Evolutionary conservation across 306 rosid species (phyloP), one percentile per base, ranked within the genome.

Genomic region (Quercus rubra): DNA sequence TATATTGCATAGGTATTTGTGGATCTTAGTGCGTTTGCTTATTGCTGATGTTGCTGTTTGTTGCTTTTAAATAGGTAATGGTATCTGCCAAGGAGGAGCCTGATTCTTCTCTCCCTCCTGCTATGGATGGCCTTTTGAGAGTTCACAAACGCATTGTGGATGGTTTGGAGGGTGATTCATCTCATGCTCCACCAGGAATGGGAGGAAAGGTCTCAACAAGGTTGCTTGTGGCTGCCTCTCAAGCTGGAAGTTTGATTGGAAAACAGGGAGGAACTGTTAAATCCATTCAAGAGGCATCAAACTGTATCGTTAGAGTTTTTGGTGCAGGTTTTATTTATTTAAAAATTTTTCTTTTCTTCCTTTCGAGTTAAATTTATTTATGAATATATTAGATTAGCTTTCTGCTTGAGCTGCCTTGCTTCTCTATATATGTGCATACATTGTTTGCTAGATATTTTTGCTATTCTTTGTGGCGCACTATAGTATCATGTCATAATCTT

Each of bases 221-320:
- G 82, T 83, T 96, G 77, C 87, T 96, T 59, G 93, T 96, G 73
- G 76, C 98, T 58, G 99, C 97, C 68, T 90, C 99, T 63, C 99
- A 96, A 86, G 99, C 99, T 64, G 99, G 99, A 79, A 96, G 94
- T 82, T 85, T 96, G 79, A 96, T 96, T 57, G 99, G 99, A 77
- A 96, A 91, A 83, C 99, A 96, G 84, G 99, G 99, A 79, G 98
- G 89, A 83, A 96, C 89, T 72, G 98, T 96, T 66, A 93, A 96
- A 87, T 88, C 99, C 80, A 93, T 96, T 76, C 99, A 96, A 83
- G 99, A 93, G 79, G 87, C 89, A 64, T 91, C 99, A 55, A 96
- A 89, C 83, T 96, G 99, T 86, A 86, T 93, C 30, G 97, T 96
- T 77, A 89, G 99, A 90, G 97, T 96, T 83, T 97, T 96, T 81